Evolutionary conservation across 495 filamentous ascomycete species (phyloP).

Genomic region (Staphylotrichum longicolle): DNA sequence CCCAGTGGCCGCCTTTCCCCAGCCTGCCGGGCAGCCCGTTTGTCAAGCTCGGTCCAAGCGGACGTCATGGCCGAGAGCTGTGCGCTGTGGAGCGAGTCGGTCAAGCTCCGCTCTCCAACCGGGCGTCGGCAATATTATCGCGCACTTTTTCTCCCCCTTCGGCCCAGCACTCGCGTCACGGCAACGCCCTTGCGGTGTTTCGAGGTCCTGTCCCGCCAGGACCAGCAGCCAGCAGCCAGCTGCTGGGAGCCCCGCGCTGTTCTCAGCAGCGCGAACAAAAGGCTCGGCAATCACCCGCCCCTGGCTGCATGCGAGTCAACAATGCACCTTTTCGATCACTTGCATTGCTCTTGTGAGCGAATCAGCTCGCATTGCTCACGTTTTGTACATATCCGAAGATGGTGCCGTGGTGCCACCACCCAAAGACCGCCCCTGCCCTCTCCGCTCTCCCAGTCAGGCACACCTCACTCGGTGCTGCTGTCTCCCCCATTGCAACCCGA

Average conservation of each 20-base stretch:
- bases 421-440: too few species aligned
- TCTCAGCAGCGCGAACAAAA: background rate
- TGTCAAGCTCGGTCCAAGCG: background rate
- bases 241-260: too few species aligned
- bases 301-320: constrained; percentile 15
- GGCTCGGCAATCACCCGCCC: constrained; percentile 2
- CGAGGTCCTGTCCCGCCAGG: too few species aligned
- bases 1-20: background rate
- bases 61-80: background rate
- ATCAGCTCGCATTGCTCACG: constrained; percentile 8
- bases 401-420: background rate
- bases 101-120: background rate
- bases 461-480: too few species aligned
- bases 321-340: constrained; percentile 17
- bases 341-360: constrained; percentile 17
- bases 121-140: too few species aligned
- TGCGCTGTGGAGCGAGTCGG: constrained; percentile 1
- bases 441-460: too few species aligned
- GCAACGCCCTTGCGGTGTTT: too few species aligned
- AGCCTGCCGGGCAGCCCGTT: too few species aligned
- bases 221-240: too few species aligned
- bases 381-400: background rate
- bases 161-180: too few species aligned
- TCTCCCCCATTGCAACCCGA: too few species aligned
- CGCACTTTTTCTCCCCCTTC: too few species aligned